Percentiles rank a stretch among this genome's conserved stretches.
phyloP scores from a whole-genome alignment of 371 early-diverging fungal species.

The Apophysomyces ossiformis region DNA sequence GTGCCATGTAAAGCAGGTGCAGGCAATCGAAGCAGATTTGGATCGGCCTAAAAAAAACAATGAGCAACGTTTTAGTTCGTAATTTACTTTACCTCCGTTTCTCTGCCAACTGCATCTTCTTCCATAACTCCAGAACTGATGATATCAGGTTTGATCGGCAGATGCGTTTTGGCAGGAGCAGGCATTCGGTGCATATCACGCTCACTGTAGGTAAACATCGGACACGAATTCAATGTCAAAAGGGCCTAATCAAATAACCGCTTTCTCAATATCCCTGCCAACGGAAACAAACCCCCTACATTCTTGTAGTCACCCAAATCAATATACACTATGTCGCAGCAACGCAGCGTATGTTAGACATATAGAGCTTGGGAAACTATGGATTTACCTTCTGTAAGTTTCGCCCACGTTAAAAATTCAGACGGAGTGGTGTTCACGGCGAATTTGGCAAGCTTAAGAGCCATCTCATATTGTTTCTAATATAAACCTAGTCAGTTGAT shows the following conservation, averaged over 20 bases:
- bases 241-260: conserved; percentile 66
- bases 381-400: conserved; percentile 74
- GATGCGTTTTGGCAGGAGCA: conserved; percentile 78
- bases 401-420: conserved; percentile 95
- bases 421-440: conserved; percentile 94
- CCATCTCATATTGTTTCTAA: conserved; percentile 73
- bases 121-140: conserved; percentile 64
- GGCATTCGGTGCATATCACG: conserved; percentile 93
- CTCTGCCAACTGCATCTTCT: conserved; percentile 71
- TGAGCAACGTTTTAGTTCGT: background rate
- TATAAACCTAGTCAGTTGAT: background rate
- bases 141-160: conserved; percentile 78
- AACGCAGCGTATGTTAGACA: background rate
- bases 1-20: conserved; percentile 91
- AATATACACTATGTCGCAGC: conserved; percentile 64
- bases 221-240: conserved; percentile 94
- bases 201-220: conserved; percentile 95
- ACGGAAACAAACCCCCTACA: conserved; percentile 43
- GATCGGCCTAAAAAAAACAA: conserved; percentile 48
- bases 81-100: conserved; percentile 61
- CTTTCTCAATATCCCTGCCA: background rate
- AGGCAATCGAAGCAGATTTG: conserved; percentile 77
- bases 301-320: conserved; percentile 84
- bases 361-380: background rate
- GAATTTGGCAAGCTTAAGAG: conserved; percentile 84